A percentile compares a stretch with the other conserved stretches of the same genome.
Evolutionary conservation across 441 rosid species (phyloP).

Genomic region (Hypseocharis bilobata): DNA sequence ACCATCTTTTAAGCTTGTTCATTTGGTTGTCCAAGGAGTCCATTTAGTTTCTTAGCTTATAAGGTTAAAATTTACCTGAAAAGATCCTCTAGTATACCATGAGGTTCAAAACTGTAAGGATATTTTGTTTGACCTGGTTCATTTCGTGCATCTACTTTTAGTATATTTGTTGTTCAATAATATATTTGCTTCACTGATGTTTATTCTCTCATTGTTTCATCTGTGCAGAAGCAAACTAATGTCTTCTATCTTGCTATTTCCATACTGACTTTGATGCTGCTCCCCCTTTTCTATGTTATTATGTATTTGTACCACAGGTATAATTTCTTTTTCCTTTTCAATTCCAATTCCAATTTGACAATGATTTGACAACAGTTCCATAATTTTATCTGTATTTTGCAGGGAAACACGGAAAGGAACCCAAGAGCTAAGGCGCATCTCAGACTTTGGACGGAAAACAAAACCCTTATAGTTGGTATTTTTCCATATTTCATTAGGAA

Average conservation of each 20-base stretch:
- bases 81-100: too few relatives aligned
- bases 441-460: slow-evolving; percentile 43
- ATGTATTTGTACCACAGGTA: slow-evolving; percentile 80
- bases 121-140: background rate
- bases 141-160: background rate
- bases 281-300: slow-evolving; percentile 74
- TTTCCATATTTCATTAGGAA: background rate
- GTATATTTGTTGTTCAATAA: background rate
- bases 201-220: slow-evolving; percentile 10
- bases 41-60: slow-evolving; percentile 5
- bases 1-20: background rate
- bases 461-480: slow-evolving; percentile 50
- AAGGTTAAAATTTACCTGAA: background rate
- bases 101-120: background rate
- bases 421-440: slow-evolving; percentile 73
- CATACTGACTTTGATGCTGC: slow-evolving; percentile 79
- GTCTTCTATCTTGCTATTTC: slow-evolving; percentile 69
- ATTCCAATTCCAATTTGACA: background rate
- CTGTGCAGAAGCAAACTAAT: slow-evolving; percentile 59
- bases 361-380: slow-evolving; percentile 16
- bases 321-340: slow-evolving; percentile 7
- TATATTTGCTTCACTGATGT: slow-evolving; percentile 1
- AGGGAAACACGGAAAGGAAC: slow-evolving; percentile 66
- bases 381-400: slow-evolving; percentile 18
- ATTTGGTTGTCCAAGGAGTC: background rate